A percentile compares a stretch with the other conserved stretches of the same genome.
phyloP scores from a whole-genome alignment of 495 filamentous ascomycete species.

The Penicillium nucicola region DNA sequence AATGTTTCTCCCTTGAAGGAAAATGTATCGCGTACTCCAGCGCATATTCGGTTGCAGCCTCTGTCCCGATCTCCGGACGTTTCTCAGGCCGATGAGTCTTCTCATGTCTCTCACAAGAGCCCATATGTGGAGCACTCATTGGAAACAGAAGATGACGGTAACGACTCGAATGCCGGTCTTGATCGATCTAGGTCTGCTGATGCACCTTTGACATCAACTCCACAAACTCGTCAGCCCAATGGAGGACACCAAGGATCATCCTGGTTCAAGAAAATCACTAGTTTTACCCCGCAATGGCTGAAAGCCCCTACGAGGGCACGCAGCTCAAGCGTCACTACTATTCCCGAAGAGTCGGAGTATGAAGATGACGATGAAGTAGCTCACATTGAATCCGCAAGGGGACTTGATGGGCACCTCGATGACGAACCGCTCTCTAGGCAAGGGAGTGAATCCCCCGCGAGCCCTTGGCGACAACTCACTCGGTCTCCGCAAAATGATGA shows the following conservation, averaged over 20 bases:
- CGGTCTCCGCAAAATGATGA: constrained; percentile 1
- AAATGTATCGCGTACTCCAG: constrained; percentile 12
- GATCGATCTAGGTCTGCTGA: constrained; percentile 12
- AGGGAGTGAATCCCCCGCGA: constrained; percentile 11
- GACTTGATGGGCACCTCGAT: constrained; percentile 10
- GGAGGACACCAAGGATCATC: constrained; percentile 27
- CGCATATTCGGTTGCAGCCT: constrained; percentile 22
- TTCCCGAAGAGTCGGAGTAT: constrained; percentile 20
- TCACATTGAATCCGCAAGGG: constrained; percentile 9
- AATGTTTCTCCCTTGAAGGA: constrained; percentile 11
- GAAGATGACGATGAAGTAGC: constrained; percentile 18
- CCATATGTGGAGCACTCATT: constrained; percentile 3
- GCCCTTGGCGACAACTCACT: constrained; percentile 6
- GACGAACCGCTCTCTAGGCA: constrained; percentile 9
- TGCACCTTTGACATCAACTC: constrained; percentile 22
- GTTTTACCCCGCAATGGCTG: constrained; percentile 40
- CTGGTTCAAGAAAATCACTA: constrained; percentile 39
- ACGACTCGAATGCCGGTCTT: constrained; percentile 13
- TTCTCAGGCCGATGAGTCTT: not conserved
- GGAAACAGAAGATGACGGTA: constrained; percentile 16
- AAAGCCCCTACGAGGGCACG: constrained; percentile 28
- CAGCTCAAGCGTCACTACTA: constrained; percentile 14
- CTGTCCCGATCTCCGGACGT: constrained; percentile 20
- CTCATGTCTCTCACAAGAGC: not conserved
- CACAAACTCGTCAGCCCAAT: constrained; percentile 17